Base-by-base conservation (phyloP, 257 asterid species). In the Plantago elongata region DNA sequence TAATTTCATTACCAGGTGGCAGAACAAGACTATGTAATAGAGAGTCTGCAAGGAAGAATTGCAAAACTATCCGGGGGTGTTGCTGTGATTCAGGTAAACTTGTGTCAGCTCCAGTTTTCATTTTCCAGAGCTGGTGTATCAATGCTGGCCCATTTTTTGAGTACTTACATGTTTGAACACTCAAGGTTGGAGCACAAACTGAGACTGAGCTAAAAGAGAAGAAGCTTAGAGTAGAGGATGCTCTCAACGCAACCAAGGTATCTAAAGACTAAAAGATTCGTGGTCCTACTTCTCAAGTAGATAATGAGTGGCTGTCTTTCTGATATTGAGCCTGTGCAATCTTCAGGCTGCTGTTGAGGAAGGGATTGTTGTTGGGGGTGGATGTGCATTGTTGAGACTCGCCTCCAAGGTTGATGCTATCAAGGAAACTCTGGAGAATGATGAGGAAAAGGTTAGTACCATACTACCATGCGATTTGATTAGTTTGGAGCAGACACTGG, bases 31-130 rank as follows among this genome's bases (percentile, higher is more conserved):
- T 93, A 84, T 45, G 99, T 87, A 63, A 93, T 81, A 76, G 97
- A 92, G 61, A 92, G 86, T 45, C 72, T 89, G 51, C 84, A 74
- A 40, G 99, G 89, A 79, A 86, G 97, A 75, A 93, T 89, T 49
- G 99, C 99, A 54, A 93, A 89, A 71, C 80, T 93, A 7, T 93
- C 99, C 0, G 99, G 99, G 52, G 99, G 99, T 61, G 99, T 93
- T 58, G 97, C 99, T 18, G 95, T 93, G 52, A 89, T 93, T 64
- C 99, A 93, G 97, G 99, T 89, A 74, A 65, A n/a, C 2, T 34
- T 34, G 40, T 34, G 40, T 34, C 40, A 34, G 8, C 8, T 34
- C 0, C 2, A 34, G 40, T 34, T 34, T 7, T 34, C 37, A 29
- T 37, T 16, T 29, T 9, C 5, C 48, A 1, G 0, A 5, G 9